Conservation (phyloP, 305 asterid genomes). For the Plantago lanceolata region DNA sequence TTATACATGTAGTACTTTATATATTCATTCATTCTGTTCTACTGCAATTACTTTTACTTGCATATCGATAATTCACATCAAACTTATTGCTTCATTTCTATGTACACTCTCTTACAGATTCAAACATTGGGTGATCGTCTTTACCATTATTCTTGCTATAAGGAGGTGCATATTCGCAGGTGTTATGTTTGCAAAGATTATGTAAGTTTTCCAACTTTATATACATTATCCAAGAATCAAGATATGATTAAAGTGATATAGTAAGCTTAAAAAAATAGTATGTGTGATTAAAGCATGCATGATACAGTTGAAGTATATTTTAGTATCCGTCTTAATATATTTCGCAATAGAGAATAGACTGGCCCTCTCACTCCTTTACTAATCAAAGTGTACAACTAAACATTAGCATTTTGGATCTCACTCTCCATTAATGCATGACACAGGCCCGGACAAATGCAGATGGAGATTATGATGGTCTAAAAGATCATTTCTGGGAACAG, state of each 20-base stretch:
- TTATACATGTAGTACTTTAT: not conserved
- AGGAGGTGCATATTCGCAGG: slow-evolving; percentile 73
- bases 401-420: not conserved
- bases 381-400: no score
- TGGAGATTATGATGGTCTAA: slow-evolving; percentile 73
- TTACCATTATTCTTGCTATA: slow-evolving; percentile 77
- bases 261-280: no score
- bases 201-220: no score
- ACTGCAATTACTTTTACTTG: not conserved
- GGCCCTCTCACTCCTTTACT: no score
- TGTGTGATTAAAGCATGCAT: no score
- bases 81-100: not conserved
- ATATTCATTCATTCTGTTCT: not conserved
- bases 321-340: no score
- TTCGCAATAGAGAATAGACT: no score
- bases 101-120: slow-evolving; percentile 17
- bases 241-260: no score
- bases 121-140: slow-evolving; percentile 50
- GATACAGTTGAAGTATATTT: no score
- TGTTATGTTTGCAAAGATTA: slow-evolving; percentile 89
- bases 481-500: slow-evolving; percentile 83
- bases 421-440: slow-evolving; percentile 18
- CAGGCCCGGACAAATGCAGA: slow-evolving; percentile 66
- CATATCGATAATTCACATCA: slow-evolving; percentile 1
- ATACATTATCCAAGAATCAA: no score